Evolutionary conservation across 208 protist genomes (phyloP).

Genomic region (Leishmania turanica): DNA sequence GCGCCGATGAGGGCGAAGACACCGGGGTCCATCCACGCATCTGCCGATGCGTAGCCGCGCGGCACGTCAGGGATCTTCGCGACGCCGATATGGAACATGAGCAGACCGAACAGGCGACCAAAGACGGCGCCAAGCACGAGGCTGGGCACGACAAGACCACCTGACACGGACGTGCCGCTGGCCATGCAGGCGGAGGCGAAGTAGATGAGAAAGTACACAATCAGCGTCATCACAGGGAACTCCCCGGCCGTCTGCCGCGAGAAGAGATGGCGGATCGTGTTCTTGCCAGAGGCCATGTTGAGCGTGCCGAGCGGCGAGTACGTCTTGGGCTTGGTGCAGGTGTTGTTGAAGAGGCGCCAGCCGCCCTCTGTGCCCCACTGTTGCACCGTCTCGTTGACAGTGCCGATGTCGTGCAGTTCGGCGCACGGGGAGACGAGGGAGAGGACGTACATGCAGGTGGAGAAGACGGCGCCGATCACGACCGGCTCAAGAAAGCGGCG

Average conservation of each 20-base stretch:
- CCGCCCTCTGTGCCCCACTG: slow-evolving; percentile 74
- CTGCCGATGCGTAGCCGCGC: slow-evolving; percentile 50
- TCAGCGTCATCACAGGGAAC: slow-evolving; percentile 65
- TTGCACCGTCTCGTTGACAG: slow-evolving; percentile 43
- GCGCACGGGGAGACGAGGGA: slow-evolving; percentile 51
- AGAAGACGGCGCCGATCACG: slow-evolving; percentile 59
- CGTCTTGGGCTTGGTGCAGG: slow-evolving; percentile 45
- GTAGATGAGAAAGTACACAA: slow-evolving; percentile 86
- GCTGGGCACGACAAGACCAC: slow-evolving; percentile 90
- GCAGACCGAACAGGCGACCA: slow-evolving; percentile 78
- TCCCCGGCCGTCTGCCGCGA: slow-evolving; percentile 79
- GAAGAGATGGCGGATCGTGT: slow-evolving; percentile 89
- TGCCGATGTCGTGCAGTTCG: slow-evolving; percentile 34
- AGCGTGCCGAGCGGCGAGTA: slow-evolving; percentile 89
- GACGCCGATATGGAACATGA: slow-evolving; percentile 67
- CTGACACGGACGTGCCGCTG: slow-evolving; percentile 81
- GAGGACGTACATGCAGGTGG: slow-evolving; percentile 57
- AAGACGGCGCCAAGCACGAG: slow-evolving; percentile 91
- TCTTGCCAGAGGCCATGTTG: slow-evolving; percentile 83
- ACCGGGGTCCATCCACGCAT: slow-evolving; percentile 90
- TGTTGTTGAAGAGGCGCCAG: slow-evolving; percentile 66
- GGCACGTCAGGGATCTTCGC: slow-evolving; percentile 21
- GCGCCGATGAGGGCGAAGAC: slow-evolving; percentile 94
- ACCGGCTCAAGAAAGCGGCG: slow-evolving; percentile 78
- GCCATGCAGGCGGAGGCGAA: slow-evolving; percentile 74